Conservation (phyloP, 495 filamentous ascomycete species). For the Staphylotrichum longicolle region DNA sequence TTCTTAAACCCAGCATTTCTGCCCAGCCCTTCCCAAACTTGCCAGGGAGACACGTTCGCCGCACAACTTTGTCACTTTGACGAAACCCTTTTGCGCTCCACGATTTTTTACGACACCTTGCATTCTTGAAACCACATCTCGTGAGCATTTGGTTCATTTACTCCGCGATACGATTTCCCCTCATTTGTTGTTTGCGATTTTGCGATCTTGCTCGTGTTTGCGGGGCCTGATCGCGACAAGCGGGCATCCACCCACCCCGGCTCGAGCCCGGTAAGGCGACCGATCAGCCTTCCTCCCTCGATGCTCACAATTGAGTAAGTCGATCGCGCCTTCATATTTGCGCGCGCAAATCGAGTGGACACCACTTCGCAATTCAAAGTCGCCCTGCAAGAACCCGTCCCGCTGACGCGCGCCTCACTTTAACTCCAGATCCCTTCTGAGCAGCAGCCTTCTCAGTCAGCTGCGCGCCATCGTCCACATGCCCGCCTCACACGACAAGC, state of each 20-base stretch:
- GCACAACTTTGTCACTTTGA: not conserved
- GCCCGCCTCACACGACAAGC: constrained; percentile 27
- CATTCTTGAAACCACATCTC: not conserved
- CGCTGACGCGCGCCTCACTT: constrained; percentile 18
- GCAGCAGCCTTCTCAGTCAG: constrained; percentile 34
- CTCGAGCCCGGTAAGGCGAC: constrained; percentile 7
- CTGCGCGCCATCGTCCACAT: constrained; percentile 36
- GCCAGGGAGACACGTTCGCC: constrained; percentile 7
- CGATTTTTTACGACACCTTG: not conserved
- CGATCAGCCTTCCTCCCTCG: constrained; percentile 17
- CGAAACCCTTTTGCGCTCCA: too few relatives aligned
- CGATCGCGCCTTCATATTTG: constrained; percentile 17
- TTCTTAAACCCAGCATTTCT: constrained; percentile 29
- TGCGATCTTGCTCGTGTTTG: constrained; percentile 9
- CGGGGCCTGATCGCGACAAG: constrained; percentile 22
- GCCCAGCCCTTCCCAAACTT: constrained; percentile 21
- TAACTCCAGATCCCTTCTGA: constrained; percentile 29
- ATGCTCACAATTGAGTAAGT: constrained; percentile 38
- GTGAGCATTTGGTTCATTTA: too few relatives aligned
- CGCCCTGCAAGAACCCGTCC: not conserved
- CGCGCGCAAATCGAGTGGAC: not conserved
- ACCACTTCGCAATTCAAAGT: constrained; percentile 2
- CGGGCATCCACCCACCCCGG: constrained; percentile 10
- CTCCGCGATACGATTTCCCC: not conserved
- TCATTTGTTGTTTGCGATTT: not conserved